Evolutionary conservation across 768 basidiomycete species (phyloP), one percentile per base, ranked within the genome.

Genomic region (Suillus spraguei): DNA sequence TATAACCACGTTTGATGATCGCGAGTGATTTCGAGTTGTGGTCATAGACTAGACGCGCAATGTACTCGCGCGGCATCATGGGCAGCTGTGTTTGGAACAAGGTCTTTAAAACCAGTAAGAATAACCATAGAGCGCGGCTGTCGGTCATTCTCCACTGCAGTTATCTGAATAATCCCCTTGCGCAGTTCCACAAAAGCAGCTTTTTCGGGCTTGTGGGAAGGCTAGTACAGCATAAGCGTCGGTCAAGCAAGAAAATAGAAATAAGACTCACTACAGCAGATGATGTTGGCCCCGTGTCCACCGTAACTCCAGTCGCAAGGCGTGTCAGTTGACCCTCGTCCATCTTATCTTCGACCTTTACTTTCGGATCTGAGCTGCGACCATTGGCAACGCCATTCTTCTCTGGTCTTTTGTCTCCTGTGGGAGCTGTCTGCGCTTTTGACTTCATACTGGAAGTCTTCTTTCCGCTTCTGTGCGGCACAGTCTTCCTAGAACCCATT

Each of bases 11-110:
- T 77, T 98, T 98, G 72, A 97, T 89, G 71, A 99, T 97, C 3
- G 95, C 97, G 60, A 99, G 84, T 39, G 87, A 86, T 71, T 91
- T 91, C n/a, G 97, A 97, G 71, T 95, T 97, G 44, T 82, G 80
- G 72, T 99, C 97, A 68, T 93, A 93, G 1, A 98, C 97, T 33
- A 99, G 84, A 28, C 97, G 87, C 4, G 97, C 94, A 68, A 99
- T 99, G 72, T 99, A 99, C 73, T 99, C 97, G 70, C 95, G 83
- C 14, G 97, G 97, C 97, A 99, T 99, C 77, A 98, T 98, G 8
- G 97, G 97, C 2, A 99, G 78, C 75, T 99, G 97, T 68, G 93
- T 92, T 71, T 97, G 97, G 72, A 99, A 99, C 17, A 99, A 87
- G 10, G 94, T 95, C 78, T 98, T 99, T 63, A 99, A 81, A n/a